Conservation (phyloP, 208 protist genomes). For the Herpetomonas samuelpessoai region DNA sequence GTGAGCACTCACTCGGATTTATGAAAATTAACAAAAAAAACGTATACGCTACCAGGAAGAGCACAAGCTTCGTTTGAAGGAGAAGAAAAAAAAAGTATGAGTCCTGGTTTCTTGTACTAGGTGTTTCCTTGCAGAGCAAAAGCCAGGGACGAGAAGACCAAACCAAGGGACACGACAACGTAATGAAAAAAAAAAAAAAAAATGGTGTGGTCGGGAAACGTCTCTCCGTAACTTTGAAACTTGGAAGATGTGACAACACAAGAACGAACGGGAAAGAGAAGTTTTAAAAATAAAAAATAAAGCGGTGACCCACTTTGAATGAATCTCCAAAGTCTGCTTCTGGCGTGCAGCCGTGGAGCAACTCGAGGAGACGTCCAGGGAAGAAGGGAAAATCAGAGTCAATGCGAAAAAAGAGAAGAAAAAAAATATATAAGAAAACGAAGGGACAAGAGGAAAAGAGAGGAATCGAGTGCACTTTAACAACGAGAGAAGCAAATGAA, state of each 20-base stretch:
- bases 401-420: conserved; percentile 14
- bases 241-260: background rate
- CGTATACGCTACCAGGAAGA: no score
- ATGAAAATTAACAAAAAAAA: no score
- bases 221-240: background rate
- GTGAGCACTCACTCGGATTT: no score
- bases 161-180: conserved; percentile 2
- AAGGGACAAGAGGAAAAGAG: conserved; percentile 6
- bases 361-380: no score
- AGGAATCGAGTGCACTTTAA: no score
- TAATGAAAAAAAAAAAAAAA: conserved; percentile 9
- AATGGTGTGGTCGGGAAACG: background rate
- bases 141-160: conserved; percentile 1
- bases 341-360: no score
- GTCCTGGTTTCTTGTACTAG: background rate
- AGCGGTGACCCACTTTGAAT: background rate
- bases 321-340: background rate
- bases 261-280: no score
- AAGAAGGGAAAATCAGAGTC: no score
- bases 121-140: background rate
- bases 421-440: conserved; percentile 7
- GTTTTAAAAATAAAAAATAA: conserved; percentile 7
- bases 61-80: no score
- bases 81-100: background rate
- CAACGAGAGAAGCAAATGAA: conserved; percentile 11